phyloP scores from a whole-genome alignment of 2,329 filamentous ascomycete species.

The Fusarium udum region DNA sequence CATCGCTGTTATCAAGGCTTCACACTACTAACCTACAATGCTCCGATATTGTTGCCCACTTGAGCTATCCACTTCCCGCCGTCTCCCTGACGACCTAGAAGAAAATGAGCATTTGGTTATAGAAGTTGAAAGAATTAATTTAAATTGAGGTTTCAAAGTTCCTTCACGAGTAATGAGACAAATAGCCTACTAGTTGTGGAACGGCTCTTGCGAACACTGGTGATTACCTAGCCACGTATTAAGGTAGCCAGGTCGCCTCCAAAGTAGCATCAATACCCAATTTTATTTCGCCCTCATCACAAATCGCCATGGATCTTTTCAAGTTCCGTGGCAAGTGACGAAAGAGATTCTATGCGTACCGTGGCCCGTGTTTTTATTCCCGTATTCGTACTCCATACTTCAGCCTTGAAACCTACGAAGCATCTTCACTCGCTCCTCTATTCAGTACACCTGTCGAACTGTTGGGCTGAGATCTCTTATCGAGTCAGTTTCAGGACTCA shows the following conservation, averaged over 20 bases:
- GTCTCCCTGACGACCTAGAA: slow-evolving; percentile 36
- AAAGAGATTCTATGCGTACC: neutral
- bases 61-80: slow-evolving; percentile 38
- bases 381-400: slow-evolving; percentile 29
- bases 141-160: neutral
- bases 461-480: neutral
- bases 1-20: slow-evolving; percentile 14
- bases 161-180: neutral
- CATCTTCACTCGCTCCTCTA: slow-evolving; percentile 14
- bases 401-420: neutral
- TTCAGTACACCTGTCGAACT: neutral
- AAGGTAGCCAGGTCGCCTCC: neutral
- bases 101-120: neutral
- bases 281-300: neutral
- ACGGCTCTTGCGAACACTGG: neutral
- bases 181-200: neutral
- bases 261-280: neutral
- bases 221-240: neutral
- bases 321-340: neutral
- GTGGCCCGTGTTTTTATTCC: neutral
- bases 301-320: too few species aligned
- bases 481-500: neutral
- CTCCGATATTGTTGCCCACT: slow-evolving; percentile 21
- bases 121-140: neutral
- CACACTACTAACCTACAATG: neutral